Base-by-base conservation (phyloP, 352 stramenopile genomes). In the Globisporangium polare region DNA sequence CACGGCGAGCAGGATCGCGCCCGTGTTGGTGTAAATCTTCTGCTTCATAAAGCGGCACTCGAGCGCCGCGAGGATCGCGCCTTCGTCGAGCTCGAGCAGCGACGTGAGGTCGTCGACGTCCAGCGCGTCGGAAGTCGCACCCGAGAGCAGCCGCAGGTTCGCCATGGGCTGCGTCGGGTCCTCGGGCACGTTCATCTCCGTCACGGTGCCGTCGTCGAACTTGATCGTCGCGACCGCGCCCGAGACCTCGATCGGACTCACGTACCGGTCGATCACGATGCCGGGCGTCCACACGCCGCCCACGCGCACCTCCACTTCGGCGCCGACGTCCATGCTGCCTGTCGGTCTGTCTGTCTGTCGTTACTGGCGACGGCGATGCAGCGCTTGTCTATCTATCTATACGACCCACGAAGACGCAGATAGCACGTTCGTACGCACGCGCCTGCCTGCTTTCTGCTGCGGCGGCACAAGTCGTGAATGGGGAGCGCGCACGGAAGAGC, bases 11-110 rank as follows among this genome's bases (percentile, higher is more conserved):
- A 94, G 63, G 52, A 96, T 91, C 5, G 81, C 74, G 53, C 84
- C 84, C 3, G 86, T 90, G 62, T 91, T 93, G 50, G 86, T 95
- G 69, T 96, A 96, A 56, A 96, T 92, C 55, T 87, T 88, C 33
- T 90, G 63, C 43, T 81, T 73, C 0, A 63, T 29, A 68, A 94
- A 96, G 10, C 88, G 88, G 33, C 62, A 71, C 53, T 92, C 80
- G 20, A 95, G 75, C 27, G 83, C 80, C 26, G 72, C 68, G 22
- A 94, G 66, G 62, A 96, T 85, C 24, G 65, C 73, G 41, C 58
- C 75, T 61, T 94, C 85, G 58, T 89, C 74, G 43, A 96, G 70
- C 50, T 95, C 83, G 27, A 90, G 75, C 67, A 93, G 82, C 63
- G 82, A 71, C 47, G 85, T 94, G 54, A 96, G 78, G 69, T 96